Evolutionary conservation across 73 alveolate genomes (phyloP), one percentile per base, ranked within the genome.

Genomic region (Uronychia binucleata): DNA sequence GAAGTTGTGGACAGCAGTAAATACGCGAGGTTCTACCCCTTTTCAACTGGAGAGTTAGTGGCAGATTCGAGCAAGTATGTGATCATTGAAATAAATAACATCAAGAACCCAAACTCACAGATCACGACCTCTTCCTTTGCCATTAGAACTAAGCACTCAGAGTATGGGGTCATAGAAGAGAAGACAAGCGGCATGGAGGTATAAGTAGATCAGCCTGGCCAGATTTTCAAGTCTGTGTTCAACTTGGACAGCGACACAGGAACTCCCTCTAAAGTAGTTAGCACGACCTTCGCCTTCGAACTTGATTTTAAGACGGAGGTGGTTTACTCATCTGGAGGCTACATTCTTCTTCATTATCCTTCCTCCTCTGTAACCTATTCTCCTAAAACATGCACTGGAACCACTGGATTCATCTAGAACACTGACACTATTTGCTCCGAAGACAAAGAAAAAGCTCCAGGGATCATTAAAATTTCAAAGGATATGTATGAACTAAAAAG

Each of bases 331-430:
- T 35, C 31, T n/a, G 46, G 57, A 31, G 95, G 95, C 29, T 34
- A 86, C 30, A 57, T 85, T 8, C 29, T 79, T 34, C 28, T 90
- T 0, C 33, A 80, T 0, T 26, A 76, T n/a, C 95, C 95, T 79
- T 30, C 88, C 57, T 79, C 78, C 34, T n/a, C n/a, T n/a, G 27
- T 90, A 0, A 77, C 86, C 11, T 59, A 74, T 78, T 74, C 57
- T 26, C 34, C 88, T 5, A 76, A 79, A 0, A 30, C 74, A 0
- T 89, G 95, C 81, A 58, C 86, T 11, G 86, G 88, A 1, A 67
- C 80, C 1, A 67, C 5, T 46, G 67, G 67, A 46, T 46, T 46
- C 67, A 46, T 46, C 67, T 46, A 11, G 5, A 46, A 5, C 67
- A 11, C 5, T 11, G 19, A 46, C 19, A 19, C 67, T 11, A 19